A percentile compares a stretch with the other conserved stretches of the same genome.
Conservation (phyloP, 163 green algal genomes). For the Chlamydomonas reinhardtii region DNA sequence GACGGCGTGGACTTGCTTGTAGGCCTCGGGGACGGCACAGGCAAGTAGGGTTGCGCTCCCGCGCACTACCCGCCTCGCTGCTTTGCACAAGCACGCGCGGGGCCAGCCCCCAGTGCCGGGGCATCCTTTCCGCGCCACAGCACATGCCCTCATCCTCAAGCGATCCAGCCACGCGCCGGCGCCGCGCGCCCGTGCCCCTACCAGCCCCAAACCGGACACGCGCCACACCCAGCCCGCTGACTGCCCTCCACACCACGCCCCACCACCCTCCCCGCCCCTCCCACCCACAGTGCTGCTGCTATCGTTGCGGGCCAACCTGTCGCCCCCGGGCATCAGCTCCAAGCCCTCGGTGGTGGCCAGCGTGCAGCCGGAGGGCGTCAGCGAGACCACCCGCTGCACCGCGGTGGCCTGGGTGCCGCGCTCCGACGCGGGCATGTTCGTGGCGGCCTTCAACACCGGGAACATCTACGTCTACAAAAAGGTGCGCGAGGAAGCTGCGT, state of each 20-base stretch:
- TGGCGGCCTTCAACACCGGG: slow-evolving; percentile 40
- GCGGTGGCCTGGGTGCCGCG: slow-evolving; percentile 50
- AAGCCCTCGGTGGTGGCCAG: slow-evolving; percentile 29
- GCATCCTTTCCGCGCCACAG: too few relatives aligned
- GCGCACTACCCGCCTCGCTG: too few relatives aligned
- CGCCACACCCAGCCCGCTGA: neutral
- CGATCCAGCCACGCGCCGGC: too few relatives aligned
- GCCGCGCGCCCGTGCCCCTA: too few relatives aligned
- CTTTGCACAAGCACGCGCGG: too few relatives aligned
- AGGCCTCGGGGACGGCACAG: slow-evolving; percentile 48
- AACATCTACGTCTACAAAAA: slow-evolving; percentile 61
- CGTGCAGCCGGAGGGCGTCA: slow-evolving; percentile 37
- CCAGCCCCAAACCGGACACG: neutral
- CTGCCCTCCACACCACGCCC: neutral
- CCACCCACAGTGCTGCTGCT: slow-evolving; percentile 53
- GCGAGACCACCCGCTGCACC: slow-evolving; percentile 19
- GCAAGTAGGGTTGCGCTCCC: neutral
- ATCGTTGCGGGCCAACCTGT: slow-evolving; percentile 42
- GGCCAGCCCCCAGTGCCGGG: too few relatives aligned
- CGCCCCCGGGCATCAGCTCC: neutral
- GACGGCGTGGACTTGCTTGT: slow-evolving; percentile 59
- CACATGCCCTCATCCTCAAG: too few relatives aligned
- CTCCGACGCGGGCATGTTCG: slow-evolving; percentile 18
- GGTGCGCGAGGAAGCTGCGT: slow-evolving; percentile 5
- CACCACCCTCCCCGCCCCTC: neutral